These are phyloP conservation scores for Nakaseomyces sp. DNA, from an alignment of 1,139 yeast genomes.

Conservation along the genomic window DNA sequence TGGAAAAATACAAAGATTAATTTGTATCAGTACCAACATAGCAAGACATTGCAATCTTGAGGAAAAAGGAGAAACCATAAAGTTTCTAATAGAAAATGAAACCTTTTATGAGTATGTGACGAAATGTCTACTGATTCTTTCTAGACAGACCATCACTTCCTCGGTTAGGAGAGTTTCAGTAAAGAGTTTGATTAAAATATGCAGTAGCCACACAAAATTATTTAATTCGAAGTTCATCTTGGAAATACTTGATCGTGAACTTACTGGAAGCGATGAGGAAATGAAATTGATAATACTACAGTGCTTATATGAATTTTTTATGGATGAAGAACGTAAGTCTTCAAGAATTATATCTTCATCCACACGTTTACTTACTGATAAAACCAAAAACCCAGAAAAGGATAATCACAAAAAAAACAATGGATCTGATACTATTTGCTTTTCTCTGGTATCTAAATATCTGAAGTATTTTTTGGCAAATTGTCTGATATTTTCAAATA, in stretches of 20 bases:
- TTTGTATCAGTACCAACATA: conserved; percentile 58
- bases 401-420: neutral
- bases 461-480: conserved; percentile 40
- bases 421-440: conserved; percentile 55
- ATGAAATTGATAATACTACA: conserved; percentile 45
- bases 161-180: conserved; percentile 44
- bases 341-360: conserved; percentile 35
- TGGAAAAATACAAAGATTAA: conserved; percentile 45
- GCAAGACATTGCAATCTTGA: conserved; percentile 61
- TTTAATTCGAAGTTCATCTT: conserved; percentile 50
- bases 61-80: conserved; percentile 36
- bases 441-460: conserved; percentile 61
- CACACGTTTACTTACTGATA: conserved; percentile 18
- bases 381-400: conserved; percentile 27
- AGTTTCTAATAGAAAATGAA: conserved; percentile 42
- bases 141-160: conserved; percentile 32
- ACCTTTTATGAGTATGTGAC: conserved; percentile 47
- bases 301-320: conserved; percentile 48
- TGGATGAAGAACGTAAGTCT: conserved; percentile 42
- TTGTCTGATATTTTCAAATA: conserved; percentile 39
- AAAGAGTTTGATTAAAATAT: conserved; percentile 47
- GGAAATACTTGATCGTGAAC: conserved; percentile 44
- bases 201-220: conserved; percentile 52
- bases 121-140: conserved; percentile 47
- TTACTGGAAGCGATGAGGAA: conserved; percentile 32